Evolutionary conservation across 768 basidiomycete genomes (phyloP).

Genomic region (Pisolithus microcarpus): DNA sequence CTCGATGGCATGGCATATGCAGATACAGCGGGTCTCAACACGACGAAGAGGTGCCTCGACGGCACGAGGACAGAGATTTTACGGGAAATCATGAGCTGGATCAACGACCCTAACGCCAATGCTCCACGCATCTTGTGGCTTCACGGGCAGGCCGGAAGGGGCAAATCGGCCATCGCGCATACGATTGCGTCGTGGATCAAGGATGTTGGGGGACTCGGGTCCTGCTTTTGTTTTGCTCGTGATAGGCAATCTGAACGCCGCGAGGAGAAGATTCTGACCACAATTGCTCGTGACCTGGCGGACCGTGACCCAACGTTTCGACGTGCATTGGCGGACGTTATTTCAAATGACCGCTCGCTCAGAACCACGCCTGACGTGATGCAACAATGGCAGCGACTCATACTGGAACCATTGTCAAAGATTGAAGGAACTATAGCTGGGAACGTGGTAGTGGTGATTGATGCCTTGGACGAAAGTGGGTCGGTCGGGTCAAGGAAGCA

Average conservation of each 20-base stretch:
- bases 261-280: neutral
- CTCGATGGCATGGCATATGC: neutral
- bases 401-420: neutral
- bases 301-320: neutral
- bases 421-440: conserved; percentile 7
- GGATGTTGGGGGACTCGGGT: neutral
- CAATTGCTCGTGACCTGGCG: neutral
- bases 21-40: neutral
- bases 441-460: conserved; percentile 18
- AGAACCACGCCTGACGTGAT: neutral
- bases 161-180: neutral
- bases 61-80: neutral
- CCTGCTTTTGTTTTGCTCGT: neutral
- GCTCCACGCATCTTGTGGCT: neutral
- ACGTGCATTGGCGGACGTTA: neutral
- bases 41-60: neutral
- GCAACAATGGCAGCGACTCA: neutral
- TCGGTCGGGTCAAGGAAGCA: neutral
- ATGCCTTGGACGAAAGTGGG: conserved; percentile 8
- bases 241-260: neutral
- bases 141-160: neutral
- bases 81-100: neutral
- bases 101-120: neutral
- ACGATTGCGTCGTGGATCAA: neutral
- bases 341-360: neutral